These are phyloP conservation scores for barley (Hordeum vulgare) DNA, from an alignment of 176 grass and related monocot species.

Conservation along the genomic window MorexV3_pseudomolecules_assembly NC_058519.1:62860665-62861164, in stretches of 20 bases:
- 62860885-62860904: not conserved
- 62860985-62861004: not conserved
- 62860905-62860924: not conserved
- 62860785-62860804: not conserved
- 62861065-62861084: slow-evolving; percentile 1
- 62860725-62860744: not conserved
- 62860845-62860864: too few species aligned
- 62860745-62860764: not conserved
- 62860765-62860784: not conserved
- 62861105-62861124: slow-evolving; percentile 86
- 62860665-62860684: not conserved
- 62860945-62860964: not conserved
- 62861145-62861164: slow-evolving; percentile 36
- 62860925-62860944: not conserved
- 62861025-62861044: not conserved
- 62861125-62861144: slow-evolving; percentile 64
- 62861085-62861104: slow-evolving; percentile 70
- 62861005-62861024: not conserved
- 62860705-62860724: not conserved
- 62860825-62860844: too few species aligned
- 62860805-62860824: too few species aligned
- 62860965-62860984: not conserved
- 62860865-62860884: too few species aligned
- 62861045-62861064: not conserved
- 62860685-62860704: not conserved